Conservation (phyloP, 345 rosid species). For the Clausena lansium region DNA sequence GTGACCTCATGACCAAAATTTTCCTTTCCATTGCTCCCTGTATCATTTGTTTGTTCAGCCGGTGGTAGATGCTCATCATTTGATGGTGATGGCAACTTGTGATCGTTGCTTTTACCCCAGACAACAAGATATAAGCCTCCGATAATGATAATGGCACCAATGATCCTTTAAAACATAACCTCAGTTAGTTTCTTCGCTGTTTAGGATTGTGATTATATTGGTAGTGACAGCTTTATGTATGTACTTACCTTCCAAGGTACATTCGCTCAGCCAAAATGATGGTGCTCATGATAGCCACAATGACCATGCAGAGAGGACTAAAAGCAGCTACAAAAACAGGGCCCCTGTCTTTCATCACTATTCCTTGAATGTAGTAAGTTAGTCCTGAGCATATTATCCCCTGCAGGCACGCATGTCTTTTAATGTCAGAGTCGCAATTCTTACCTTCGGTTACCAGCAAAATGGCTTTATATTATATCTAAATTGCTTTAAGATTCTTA, state of each 20-base stretch:
- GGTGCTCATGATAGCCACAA: constrained; percentile 74
- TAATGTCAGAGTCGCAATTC: neutral
- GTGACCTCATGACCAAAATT: constrained; percentile 30
- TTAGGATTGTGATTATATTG: neutral
- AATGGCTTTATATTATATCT: neutral
- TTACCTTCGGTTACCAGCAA: neutral
- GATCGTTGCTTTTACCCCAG: constrained; percentile 86
- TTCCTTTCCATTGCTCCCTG: constrained; percentile 14
- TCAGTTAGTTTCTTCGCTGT: neutral
- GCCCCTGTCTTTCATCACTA: constrained; percentile 76
- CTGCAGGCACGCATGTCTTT: constrained; percentile 37
- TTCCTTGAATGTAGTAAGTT: constrained; percentile 73
- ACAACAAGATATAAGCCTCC: constrained; percentile 77
- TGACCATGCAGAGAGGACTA: constrained; percentile 71
- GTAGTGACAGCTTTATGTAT: neutral
- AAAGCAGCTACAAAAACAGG: constrained; percentile 93
- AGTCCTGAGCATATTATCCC: constrained; percentile 79
- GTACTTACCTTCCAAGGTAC: constrained; percentile 76
- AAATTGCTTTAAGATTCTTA: constrained; percentile 29
- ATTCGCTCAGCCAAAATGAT: constrained; percentile 75
- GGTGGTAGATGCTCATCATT: constrained; percentile 24
- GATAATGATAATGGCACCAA: constrained; percentile 73
- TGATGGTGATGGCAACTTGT: constrained; percentile 21
- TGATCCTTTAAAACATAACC: constrained; percentile 46
- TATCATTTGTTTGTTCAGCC: constrained; percentile 18